Base-by-base conservation (phyloP, 805 yeast genomes). In the Candida oleophila region DNA sequence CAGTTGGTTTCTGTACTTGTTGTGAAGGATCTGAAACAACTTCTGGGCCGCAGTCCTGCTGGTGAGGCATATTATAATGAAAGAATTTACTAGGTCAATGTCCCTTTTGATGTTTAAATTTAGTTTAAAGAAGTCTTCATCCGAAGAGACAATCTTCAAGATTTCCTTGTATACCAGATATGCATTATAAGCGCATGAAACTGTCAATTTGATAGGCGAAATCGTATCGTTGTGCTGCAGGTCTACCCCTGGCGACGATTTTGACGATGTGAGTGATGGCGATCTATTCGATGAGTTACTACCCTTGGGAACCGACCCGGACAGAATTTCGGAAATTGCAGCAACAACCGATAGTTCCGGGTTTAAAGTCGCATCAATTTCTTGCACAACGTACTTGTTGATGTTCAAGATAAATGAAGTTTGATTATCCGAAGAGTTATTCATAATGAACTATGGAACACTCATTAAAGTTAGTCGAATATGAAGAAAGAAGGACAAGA, bases 131-230 rank as follows among this genome's bases (percentile, higher is more conserved):
- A 41, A 32, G 11, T 41, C 43, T 32, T 41, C 21, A 20, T 41
- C 35, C 9, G 22, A 11, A 14, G 34, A 25, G 20, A 41, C 19
- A 14, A 30, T 19, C 8, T n/a, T 19, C 25, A 41, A 16, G 3
- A 41, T 30, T 4, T 41, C 25, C n/a, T 41, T 20, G 35, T 41
- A 32, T n/a, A 41, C 12, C 22, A 11, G 22, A 18, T 22, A 12
- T 4, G 37, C 8, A 19, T 41, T 32, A 3, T 15, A 7, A 14
- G 19, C 11, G 18, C 21, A 21, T 5, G 35, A 25, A 18, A 41
- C 43, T 9, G 18, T n/a, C 22, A 41, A 25, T n/a, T 41, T 41
- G 11, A 41, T 36, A 11, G 43, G 43, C 3, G 28, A 20, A 41
- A 21, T 11, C 7, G 30, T 16, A 19, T 41, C 43, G 33, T 41